A percentile compares a stretch with the other conserved stretches of the same genome.
phyloP scores from a whole-genome alignment of 768 basidiomycete genomes.

The Phylloporus rhodoxanthus region DNA sequence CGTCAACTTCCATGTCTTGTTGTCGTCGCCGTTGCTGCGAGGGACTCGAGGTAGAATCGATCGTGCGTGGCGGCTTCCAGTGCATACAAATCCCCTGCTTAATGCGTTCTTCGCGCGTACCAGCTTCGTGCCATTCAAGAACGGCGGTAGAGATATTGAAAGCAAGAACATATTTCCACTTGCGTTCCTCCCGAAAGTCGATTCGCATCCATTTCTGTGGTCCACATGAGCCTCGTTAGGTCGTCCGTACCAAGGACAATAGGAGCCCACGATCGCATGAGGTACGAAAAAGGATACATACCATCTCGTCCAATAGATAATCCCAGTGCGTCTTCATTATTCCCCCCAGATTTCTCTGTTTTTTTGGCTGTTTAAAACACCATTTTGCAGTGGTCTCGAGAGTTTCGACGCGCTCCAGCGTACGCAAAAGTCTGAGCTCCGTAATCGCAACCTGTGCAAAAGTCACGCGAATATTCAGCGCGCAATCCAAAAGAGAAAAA shows the following conservation, averaged over 20 bases:
- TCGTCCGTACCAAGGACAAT: background rate
- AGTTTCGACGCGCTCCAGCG: constrained; percentile 78
- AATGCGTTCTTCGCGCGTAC: constrained; percentile 56
- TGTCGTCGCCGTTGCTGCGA: constrained; percentile 30
- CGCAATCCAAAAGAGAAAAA: background rate
- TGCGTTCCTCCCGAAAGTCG: constrained; percentile 91
- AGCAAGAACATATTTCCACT: constrained; percentile 86
- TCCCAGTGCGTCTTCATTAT: constrained; percentile 88
- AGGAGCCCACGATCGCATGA: background rate
- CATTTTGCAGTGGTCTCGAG: constrained; percentile 78
- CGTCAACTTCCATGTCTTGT: constrained; percentile 31
- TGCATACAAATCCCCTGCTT: constrained; percentile 61
- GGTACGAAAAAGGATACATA: constrained; percentile 30
- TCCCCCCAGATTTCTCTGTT: constrained; percentile 75
- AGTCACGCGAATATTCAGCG: background rate
- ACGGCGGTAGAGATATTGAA: constrained; percentile 77
- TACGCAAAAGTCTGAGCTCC: constrained; percentile 71
- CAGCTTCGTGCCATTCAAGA: constrained; percentile 81
- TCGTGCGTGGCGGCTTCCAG: constrained; percentile 49
- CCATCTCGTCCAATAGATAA: constrained; percentile 95
- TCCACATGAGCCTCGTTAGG: constrained; percentile 7
- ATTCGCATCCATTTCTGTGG: constrained; percentile 91
- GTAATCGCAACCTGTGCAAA: constrained; percentile 61
- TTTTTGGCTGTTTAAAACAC: constrained; percentile 94
- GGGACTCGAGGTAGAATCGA: constrained; percentile 11